A percentile compares a stretch with the other conserved stretches of the same genome.
phyloP scores from a whole-genome alignment of 2,329 filamentous ascomycete species.

The Fusarium penzigii region DNA sequence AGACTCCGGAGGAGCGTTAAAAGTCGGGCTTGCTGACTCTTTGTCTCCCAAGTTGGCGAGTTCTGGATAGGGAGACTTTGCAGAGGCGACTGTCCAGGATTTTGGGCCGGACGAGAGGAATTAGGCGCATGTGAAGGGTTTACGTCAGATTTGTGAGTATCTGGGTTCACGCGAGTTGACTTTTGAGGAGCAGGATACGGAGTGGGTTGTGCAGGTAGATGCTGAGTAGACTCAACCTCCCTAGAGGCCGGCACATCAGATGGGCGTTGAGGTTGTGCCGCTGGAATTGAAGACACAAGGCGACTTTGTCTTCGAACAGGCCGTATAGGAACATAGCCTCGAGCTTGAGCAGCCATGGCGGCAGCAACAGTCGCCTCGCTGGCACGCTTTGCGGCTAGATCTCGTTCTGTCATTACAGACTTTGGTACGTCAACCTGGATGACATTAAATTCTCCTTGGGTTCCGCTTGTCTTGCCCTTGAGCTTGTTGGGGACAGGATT shows the following conservation, averaged over 20 bases:
- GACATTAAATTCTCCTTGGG: constrained; percentile 62
- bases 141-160: too few species aligned
- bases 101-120: constrained; percentile 16
- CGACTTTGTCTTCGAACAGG: constrained; percentile 49
- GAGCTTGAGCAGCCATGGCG: constrained; percentile 56
- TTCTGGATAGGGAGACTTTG: too few species aligned
- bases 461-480: constrained; percentile 57
- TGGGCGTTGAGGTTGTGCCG: background rate
- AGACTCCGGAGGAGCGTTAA: constrained; percentile 58
- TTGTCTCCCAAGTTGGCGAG: constrained; percentile 44
- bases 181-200: background rate
- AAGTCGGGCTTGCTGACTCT: constrained; percentile 60
- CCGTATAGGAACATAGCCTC: constrained; percentile 51
- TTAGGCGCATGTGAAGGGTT: too few species aligned
- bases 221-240: background rate
- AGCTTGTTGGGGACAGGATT: constrained; percentile 64
- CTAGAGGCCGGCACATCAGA: background rate
- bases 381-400: constrained; percentile 59
- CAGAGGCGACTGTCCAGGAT: constrained; percentile 19
- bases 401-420: constrained; percentile 48
- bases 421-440: constrained; percentile 60
- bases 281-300: constrained; percentile 31
- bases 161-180: background rate
- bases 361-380: constrained; percentile 63
- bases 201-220: background rate